These are phyloP conservation scores for Macrophomina pseudophaseolina DNA, from an alignment of 2,329 filamentous ascomycete genomes.

Conservation along the genomic window DNA sequence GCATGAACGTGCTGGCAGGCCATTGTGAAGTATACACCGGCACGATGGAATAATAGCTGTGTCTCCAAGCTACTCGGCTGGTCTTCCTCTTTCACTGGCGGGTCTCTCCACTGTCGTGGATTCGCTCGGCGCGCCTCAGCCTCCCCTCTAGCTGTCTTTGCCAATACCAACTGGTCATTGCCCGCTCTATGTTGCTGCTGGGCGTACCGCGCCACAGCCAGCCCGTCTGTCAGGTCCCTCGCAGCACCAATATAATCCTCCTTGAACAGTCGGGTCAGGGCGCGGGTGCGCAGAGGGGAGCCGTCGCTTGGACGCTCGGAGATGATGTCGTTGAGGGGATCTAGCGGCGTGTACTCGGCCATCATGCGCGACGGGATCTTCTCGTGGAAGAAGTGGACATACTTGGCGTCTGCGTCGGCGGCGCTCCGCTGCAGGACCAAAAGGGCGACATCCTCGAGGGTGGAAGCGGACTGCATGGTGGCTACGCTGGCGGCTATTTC, in stretches of 20 bases:
- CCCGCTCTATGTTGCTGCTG: constrained; percentile 58
- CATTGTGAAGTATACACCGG: constrained; percentile 71
- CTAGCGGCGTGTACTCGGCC: constrained; percentile 72
- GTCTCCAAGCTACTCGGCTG: constrained; percentile 77
- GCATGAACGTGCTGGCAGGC: constrained; percentile 69
- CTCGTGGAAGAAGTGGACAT: constrained; percentile 92
- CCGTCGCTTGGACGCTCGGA: constrained; percentile 66
- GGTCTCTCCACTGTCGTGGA: constrained; percentile 38
- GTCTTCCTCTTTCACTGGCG: constrained; percentile 61
- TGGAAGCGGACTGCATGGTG: constrained; percentile 80
- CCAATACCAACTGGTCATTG: constrained; percentile 59
- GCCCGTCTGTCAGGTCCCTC: constrained; percentile 71
- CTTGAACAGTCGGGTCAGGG: constrained; percentile 76
- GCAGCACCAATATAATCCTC: constrained; percentile 73
- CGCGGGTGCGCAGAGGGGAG: constrained; percentile 73
- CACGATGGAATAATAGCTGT: constrained; percentile 78
- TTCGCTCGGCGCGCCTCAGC: constrained; percentile 37
- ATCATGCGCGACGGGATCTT: constrained; percentile 80
- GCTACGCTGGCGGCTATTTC: constrained; percentile 84
- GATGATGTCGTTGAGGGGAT: constrained; percentile 71
- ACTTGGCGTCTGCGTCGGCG: constrained; percentile 75
- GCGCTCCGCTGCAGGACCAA: constrained; percentile 73
- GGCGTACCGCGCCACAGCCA: constrained; percentile 61
- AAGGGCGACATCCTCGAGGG: constrained; percentile 75
- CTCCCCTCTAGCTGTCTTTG: constrained; percentile 48